Percentiles rank a stretch among this genome's conserved stretches.
phyloP scores from a whole-genome alignment of 2,329 filamentous ascomycete species.

The Teratosphaeriaceae sp. region DNA sequence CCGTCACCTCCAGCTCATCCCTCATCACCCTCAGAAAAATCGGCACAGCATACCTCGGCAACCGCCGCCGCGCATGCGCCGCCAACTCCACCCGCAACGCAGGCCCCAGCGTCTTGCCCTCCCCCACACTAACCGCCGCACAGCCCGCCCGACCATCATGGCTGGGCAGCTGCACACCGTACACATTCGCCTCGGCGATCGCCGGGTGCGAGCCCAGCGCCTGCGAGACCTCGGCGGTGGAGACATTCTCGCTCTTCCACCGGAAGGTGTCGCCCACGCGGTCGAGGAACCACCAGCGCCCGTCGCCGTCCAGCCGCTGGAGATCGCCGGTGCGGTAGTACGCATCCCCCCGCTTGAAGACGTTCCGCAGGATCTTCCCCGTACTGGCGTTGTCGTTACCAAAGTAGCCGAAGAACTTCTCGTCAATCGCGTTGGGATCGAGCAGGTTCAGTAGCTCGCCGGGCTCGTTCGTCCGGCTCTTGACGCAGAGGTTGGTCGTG shows the following conservation, averaged over 20 bases:
- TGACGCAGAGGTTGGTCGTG: conserved; percentile 61
- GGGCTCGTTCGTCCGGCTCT: conserved; percentile 52
- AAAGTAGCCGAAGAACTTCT: conserved; percentile 76
- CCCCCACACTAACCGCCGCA: conserved; percentile 56
- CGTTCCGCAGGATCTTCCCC: conserved; percentile 66
- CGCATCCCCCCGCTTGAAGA: conserved; percentile 68
- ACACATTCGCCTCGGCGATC: conserved; percentile 76
- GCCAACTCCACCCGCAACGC: conserved; percentile 48
- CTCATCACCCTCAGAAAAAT: conserved; percentile 66
- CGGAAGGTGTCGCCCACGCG: conserved; percentile 72
- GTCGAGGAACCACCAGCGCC: conserved; percentile 73
- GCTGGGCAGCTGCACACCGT: conserved; percentile 70
- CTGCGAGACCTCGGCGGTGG: conserved; percentile 63
- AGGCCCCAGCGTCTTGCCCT: conserved; percentile 31
- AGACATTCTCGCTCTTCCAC: conserved; percentile 58
- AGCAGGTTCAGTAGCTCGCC: conserved; percentile 73
- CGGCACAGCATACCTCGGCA: conserved; percentile 71
- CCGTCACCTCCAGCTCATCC: conserved; percentile 59
- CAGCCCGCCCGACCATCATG: conserved; percentile 83
- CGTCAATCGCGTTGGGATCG: conserved; percentile 55
- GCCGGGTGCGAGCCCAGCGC: conserved; percentile 59
- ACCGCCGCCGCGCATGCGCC: conserved; percentile 46
- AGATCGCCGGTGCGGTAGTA: conserved; percentile 85
- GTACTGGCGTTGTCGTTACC: conserved; percentile 64
- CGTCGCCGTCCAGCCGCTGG: conserved; percentile 62